Conservation (phyloP, 129 eudicot species). For the Flaveria linearis region DNA sequence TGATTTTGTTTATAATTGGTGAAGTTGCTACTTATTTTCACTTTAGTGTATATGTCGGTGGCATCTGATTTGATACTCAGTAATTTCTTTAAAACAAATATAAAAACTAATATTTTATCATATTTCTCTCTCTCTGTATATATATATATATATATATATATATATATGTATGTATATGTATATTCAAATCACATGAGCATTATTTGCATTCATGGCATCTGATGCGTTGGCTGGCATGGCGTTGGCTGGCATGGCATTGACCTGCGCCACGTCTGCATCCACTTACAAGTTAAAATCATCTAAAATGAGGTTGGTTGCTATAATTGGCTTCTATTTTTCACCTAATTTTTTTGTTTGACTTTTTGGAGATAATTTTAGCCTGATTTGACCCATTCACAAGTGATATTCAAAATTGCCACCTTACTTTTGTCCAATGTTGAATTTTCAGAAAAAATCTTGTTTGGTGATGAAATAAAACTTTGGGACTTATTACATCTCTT, state of each 20-base stretch:
- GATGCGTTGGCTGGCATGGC: too few relatives aligned
- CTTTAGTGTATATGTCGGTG: neutral
- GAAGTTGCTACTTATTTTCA: neutral
- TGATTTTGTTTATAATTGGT: neutral
- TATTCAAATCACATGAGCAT: too few relatives aligned
- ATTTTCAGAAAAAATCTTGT: neutral
- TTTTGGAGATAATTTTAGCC: too few relatives aligned
- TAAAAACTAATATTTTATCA: neutral
- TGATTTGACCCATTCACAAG: neutral
- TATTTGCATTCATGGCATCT: too few relatives aligned
- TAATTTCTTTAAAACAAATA: too few relatives aligned
- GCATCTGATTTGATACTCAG: neutral
- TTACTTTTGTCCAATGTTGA: neutral
- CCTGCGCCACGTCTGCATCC: too few relatives aligned
- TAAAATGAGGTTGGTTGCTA: too few relatives aligned
- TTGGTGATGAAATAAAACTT: slow-evolving; percentile 7
- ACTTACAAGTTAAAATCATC: too few relatives aligned
- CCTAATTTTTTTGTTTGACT: neutral
- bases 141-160: too few relatives aligned
- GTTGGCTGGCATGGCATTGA: too few relatives aligned
- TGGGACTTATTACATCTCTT: slow-evolving; percentile 23
- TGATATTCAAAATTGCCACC: neutral
- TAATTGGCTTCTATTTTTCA: too few relatives aligned
- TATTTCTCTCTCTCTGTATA: too few relatives aligned
- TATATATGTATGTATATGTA: neutral